phyloP scores from a whole-genome alignment of 495 filamentous ascomycete genomes.

The Talaromyces ruber region DNA sequence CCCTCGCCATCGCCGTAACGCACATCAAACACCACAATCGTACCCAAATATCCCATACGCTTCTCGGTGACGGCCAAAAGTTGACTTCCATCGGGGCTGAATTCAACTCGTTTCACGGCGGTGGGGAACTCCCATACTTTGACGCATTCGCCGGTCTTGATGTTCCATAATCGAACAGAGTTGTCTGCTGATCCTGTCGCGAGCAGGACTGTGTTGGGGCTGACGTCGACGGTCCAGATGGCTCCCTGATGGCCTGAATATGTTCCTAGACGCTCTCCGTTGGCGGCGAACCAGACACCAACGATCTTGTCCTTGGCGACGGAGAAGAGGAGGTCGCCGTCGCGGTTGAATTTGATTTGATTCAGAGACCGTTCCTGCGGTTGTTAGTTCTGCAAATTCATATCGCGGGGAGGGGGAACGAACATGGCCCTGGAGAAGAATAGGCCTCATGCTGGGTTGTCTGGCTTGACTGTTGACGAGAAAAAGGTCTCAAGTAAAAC shows the following conservation, averaged over 20 bases:
- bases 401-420: slow-evolving; percentile 14
- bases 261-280: slow-evolving; percentile 90
- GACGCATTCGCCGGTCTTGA: slow-evolving; percentile 83
- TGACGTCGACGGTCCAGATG: slow-evolving; percentile 97
- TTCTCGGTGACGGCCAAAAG: slow-evolving; percentile 93
- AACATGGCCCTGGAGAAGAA: slow-evolving; percentile 89
- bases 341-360: slow-evolving; percentile 94
- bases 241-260: slow-evolving; percentile 96
- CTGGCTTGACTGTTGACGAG: background rate
- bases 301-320: slow-evolving; percentile 95
- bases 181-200: slow-evolving; percentile 96
- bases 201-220: slow-evolving; percentile 87
- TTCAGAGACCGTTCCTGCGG: slow-evolving; percentile 86
- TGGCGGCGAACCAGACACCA: slow-evolving; percentile 89
- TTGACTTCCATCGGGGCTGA: slow-evolving; percentile 81
- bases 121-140: slow-evolving; percentile 97
- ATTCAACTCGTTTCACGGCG: slow-evolving; percentile 93
- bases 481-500: background rate
- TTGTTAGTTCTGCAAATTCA: slow-evolving; percentile 10
- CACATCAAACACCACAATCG: slow-evolving; percentile 87
- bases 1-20: slow-evolving; percentile 62
- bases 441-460: slow-evolving; percentile 70
- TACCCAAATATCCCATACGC: slow-evolving; percentile 90
- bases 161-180: slow-evolving; percentile 94
- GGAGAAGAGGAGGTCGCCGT: slow-evolving; percentile 96